phyloP scores from a whole-genome alignment of 1,284 basidiomycete species.

The Sporisorium reilianum region DNA sequence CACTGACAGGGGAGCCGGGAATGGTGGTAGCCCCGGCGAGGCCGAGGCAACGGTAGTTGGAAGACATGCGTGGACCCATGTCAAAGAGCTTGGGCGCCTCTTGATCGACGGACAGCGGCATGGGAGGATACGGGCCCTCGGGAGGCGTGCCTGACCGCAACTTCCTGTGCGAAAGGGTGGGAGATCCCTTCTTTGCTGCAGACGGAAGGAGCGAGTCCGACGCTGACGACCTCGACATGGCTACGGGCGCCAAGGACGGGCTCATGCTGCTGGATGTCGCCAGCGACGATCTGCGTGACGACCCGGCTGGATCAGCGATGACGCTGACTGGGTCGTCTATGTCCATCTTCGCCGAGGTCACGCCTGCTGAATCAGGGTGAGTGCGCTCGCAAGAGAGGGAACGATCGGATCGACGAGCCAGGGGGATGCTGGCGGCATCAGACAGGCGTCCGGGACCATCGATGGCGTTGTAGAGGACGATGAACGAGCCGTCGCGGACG shows the following conservation, averaged over 20 bases:
- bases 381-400: constrained; percentile 27
- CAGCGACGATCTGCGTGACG: constrained; percentile 17
- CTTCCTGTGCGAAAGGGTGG: constrained; percentile 23
- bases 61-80: constrained; percentile 56
- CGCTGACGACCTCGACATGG: constrained; percentile 17
- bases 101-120: constrained; percentile 54
- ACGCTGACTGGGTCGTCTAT: constrained; percentile 13
- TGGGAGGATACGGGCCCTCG: constrained; percentile 45
- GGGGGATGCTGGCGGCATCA: constrained; percentile 43
- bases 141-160: constrained; percentile 45
- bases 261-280: constrained; percentile 10
- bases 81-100: constrained; percentile 51
- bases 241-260: constrained; percentile 7
- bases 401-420: constrained; percentile 33
- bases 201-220: constrained; percentile 30
- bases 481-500: constrained; percentile 58
- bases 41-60: constrained; percentile 53
- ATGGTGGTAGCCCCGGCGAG: constrained; percentile 31
- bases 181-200: constrained; percentile 24
- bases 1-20: constrained; percentile 44
- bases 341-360: constrained; percentile 12
- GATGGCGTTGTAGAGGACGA: constrained; percentile 54
- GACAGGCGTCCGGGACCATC: constrained; percentile 41
- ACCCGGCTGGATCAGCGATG: constrained; percentile 2
- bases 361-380: constrained; percentile 14